Evolutionary conservation across 75 land plant species (phyloP), one percentile per base, ranked within the genome.

Genomic region (Pseudotsuga menziesii): DNA sequence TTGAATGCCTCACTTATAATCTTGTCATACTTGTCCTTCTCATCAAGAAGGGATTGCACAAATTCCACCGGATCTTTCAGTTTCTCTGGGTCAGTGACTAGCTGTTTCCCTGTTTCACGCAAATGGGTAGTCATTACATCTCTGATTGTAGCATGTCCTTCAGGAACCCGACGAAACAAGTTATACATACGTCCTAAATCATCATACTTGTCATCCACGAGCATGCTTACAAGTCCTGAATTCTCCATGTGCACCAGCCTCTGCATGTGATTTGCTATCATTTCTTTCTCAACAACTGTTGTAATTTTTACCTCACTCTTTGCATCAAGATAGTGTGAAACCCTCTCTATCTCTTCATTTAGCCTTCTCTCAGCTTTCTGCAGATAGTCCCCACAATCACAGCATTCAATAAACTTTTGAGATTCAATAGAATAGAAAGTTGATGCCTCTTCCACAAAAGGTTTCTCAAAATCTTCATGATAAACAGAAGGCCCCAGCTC

Each of bases 221-320:
- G 90, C 99, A 96, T 96, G 27, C 81, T 92, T 44, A 96, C 91
- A 69, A 96, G 86, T 5, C 99, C 99, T 26, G 99, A 96, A 58
- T 96, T 94, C 75, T 96, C 99, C 99, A 94, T 96, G 73, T 94
- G 95, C 26, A 96, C 95, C 27, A 96, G 80, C 66, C 90, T 91
- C 77, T 83, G 87, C 95, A 96, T 89, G 80, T 94, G 99, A 66
- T 88, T 91, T 36, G 85, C 98, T 78, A 96, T 94, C 93, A 96
- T 90, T 82, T 96, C 99, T 75, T 73, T 92, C 82, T 94, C 99
- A 59, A 96, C 99, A 74, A 94, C 97, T 83, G 64, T 79, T 22
- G 94, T 94, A 75, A 96, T 94, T 81, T 89, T 90, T 52, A 72
- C 44, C 80, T 92, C 99, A 78, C 86, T 92, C 56, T 79, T 89